phyloP scores from a whole-genome alignment of 2,329 filamentous ascomycete genomes.

The Epichloe uncinata region DNA sequence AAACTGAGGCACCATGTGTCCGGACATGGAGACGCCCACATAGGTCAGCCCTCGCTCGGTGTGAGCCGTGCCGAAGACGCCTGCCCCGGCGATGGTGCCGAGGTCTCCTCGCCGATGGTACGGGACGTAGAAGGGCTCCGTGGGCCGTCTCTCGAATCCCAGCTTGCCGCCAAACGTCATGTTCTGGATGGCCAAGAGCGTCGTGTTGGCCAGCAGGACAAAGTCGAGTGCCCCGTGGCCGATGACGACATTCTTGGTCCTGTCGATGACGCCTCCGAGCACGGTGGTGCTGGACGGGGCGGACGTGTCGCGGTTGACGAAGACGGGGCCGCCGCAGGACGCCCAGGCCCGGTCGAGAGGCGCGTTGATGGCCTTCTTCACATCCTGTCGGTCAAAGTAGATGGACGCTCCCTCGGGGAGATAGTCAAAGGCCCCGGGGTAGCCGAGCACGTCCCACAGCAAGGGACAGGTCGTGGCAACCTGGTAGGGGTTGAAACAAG shows the following conservation, averaged over 20 bases:
- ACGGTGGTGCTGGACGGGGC: neutral
- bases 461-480: constrained; percentile 57
- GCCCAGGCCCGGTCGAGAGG: constrained; percentile 36
- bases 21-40: constrained; percentile 46
- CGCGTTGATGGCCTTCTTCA: constrained; percentile 55
- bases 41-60: constrained; percentile 66
- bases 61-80: constrained; percentile 54
- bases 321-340: constrained; percentile 37
- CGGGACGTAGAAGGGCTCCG: constrained; percentile 54
- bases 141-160: constrained; percentile 50
- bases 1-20: constrained; percentile 57
- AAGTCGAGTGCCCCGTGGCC: constrained; percentile 61
- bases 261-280: constrained; percentile 57
- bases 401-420: constrained; percentile 42
- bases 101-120: constrained; percentile 5
- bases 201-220: constrained; percentile 53
- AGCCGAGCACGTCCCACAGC: constrained; percentile 57
- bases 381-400: constrained; percentile 57
- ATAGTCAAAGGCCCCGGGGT: constrained; percentile 47
- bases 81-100: constrained; percentile 37
- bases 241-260: constrained; percentile 57
- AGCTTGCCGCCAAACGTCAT: constrained; percentile 63
- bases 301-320: constrained; percentile 16
- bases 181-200: constrained; percentile 60
- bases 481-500: constrained; percentile 63